Conservation (phyloP, 2,329 filamentous ascomycete species). For the Phaeophleospora eucalypticola region DNA sequence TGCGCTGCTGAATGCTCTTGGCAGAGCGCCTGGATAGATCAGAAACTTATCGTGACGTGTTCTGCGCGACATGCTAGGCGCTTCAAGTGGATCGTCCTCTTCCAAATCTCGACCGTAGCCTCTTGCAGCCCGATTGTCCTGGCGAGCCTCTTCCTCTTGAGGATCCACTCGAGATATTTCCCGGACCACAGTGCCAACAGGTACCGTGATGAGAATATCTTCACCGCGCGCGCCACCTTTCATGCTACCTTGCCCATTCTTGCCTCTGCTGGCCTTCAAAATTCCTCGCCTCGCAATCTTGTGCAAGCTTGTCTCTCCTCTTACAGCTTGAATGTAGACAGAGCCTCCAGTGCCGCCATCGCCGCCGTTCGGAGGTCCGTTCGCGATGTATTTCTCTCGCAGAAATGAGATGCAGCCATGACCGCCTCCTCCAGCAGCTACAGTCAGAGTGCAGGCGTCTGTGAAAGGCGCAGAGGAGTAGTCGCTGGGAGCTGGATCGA, state of each 20-base stretch:
- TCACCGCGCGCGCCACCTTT: conserved; percentile 75
- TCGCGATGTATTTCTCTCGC: conserved; percentile 81
- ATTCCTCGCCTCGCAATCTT: conserved; percentile 77
- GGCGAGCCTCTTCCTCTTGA: conserved; percentile 59
- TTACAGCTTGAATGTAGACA: conserved; percentile 88
- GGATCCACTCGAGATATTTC: conserved; percentile 79
- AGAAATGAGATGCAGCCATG: conserved; percentile 93
- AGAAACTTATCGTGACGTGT: conserved; percentile 70
- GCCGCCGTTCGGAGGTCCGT: conserved; percentile 90
- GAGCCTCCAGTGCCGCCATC: conserved; percentile 90
- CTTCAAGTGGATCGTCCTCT: conserved; percentile 31
- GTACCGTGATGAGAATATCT: conserved; percentile 83
- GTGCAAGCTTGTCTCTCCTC: conserved; percentile 87
- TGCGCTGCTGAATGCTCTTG: conserved; percentile 61
- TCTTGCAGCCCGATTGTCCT: conserved; percentile 16
- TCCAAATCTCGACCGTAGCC: conserved; percentile 36
- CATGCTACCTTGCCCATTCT: conserved; percentile 70
- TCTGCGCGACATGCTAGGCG: conserved; percentile 41
- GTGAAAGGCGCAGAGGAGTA: conserved; percentile 80
- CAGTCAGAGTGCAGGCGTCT: conserved; percentile 73
- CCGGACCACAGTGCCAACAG: conserved; percentile 83
- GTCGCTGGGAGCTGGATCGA: conserved; percentile 80
- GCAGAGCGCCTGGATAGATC: conserved; percentile 74
- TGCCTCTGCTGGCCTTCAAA: conserved; percentile 70
- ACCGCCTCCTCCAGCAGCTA: conserved; percentile 77